Evolutionary conservation across 2,329 filamentous ascomycete species (phyloP), one percentile per base, ranked within the genome.

Genomic region (Xylariaceae sp.): DNA sequence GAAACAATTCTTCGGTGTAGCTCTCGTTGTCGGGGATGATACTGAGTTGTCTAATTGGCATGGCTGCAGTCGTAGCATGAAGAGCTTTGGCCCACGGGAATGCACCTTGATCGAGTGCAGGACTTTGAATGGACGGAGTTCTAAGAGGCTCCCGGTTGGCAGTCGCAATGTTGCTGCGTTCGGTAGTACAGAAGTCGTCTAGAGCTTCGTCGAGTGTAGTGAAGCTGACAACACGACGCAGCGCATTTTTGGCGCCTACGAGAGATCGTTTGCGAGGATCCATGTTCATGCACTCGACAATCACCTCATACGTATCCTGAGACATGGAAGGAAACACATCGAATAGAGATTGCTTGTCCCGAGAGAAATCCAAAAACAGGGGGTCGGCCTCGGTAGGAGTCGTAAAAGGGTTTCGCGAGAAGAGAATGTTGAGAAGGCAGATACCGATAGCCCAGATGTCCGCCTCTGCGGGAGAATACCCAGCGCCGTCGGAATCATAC

Each of bases 241-340:
- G 83, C 48, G 89, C 89, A 47, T 90, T 82, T 60, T 89, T 89
- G 55, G 90, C 85, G 54, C 83, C 89, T 31, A 81, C 76, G 45
- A 99, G 77, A 33, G 92, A 95, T 50, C 94, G 88, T 78, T 91
- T 95, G 70, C 81, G 82, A 11, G 94, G 94, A 67, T 99, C 93
- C 61, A 99, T 75, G 63, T 90, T 90, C 82, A 99, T 83, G 70
- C 90, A 95, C 73, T 96, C 83, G 47, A 87, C 84, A 71, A 99
- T 84, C 60, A 99, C 90, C 71, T 97, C 91, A 66, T 89, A 99
- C 0, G 94, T 97, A 71, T 99, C 94, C 71, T 96, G 90, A 45
- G 93, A 97, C 93, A 99, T 96, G 71, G 89, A 92, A 38, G 94
- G 92, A 72, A 99, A 99, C 64, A 97, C 90, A 70, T 99, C 94